Base-by-base conservation (phyloP, 805 yeast species). In the Maudiozyma barnettii region DNA sequence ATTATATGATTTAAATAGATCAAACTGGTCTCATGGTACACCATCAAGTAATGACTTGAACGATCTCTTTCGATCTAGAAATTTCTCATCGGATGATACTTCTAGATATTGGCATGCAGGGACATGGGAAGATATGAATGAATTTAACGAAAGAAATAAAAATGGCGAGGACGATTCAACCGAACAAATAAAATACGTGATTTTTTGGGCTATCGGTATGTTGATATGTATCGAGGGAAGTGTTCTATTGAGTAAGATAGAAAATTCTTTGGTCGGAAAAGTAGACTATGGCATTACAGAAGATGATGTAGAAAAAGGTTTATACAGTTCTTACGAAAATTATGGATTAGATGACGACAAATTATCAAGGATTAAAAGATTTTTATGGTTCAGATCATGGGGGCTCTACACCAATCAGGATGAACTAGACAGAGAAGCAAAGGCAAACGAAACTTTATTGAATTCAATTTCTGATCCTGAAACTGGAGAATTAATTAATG, bases 371-470 rank as follows among this genome's bases (percentile, higher is more conserved):
- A 70, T 80, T 22, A 67, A 72, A 49, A 67, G 87, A 49, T 81
- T 81, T 56, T 52, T 81, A 47, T 76, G 80, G 80, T 76, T 76
- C 55, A 66, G 81, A 54, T 56, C 70, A 0, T 69, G 59, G 49
- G 64, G 67, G 3, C 51, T 64, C 23, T 68, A 64, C 45, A 50
- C 51, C 8, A 36, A 31, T n/a, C 54, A 58, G 38, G 64, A 58
- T 1, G 63, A 62, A 19, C 52, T 69, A 18, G 71, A 68, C 46
- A 46, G 55, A n/a, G 67, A 68, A 45, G 67, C 69, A 3, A 52
- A 47, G 20, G 93, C 83, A 63, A 83, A 90, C 68, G 97, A 90
- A 67, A 76, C 76, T 61, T 71, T 87, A 51, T 74, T 90, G 52
- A 91, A 91, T 58, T 78, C 49, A 18, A 44, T 60, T 23, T 36